phyloP scores from a whole-genome alignment of 805 yeast genomes.

The Lachancea fermentati region DNA sequence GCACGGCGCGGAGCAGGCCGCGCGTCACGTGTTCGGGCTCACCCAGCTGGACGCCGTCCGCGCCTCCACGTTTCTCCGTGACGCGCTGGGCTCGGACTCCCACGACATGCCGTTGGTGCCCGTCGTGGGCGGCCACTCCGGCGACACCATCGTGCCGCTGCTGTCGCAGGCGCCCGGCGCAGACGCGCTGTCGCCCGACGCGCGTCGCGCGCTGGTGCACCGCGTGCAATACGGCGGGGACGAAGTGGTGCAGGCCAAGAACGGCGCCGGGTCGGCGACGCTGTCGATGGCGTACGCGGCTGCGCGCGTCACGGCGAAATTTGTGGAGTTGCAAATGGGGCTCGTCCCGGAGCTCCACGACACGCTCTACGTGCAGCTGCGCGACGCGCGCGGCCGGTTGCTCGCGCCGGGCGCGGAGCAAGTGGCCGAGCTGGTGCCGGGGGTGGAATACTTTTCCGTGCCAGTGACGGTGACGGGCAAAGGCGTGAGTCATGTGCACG shows the following conservation, averaged over 20 bases:
- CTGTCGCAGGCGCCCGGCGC: constrained; percentile 40
- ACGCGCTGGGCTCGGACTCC: constrained; percentile 43
- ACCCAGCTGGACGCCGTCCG: constrained; percentile 85
- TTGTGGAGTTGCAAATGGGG: constrained; percentile 32
- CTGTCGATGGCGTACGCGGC: constrained; percentile 96
- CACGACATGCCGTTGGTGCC: constrained; percentile 49
- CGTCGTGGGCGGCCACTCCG: constrained; percentile 93
- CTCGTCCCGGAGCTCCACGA: constrained; percentile 39
- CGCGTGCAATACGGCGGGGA: constrained; percentile 97
- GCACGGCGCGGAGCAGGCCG: not conserved
- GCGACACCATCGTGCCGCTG: constrained; percentile 88
- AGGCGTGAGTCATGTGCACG: constrained; percentile 55
- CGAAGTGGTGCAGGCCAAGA: constrained; percentile 92
- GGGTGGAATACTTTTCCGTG: constrained; percentile 48
- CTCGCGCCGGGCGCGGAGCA: constrained; percentile 20
- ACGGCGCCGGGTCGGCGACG: constrained; percentile 93
- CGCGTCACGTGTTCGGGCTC: constrained; percentile 76
- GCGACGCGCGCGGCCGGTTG: constrained; percentile 43
- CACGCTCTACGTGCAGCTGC: constrained; percentile 47
- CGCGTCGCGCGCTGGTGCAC: constrained; percentile 46
- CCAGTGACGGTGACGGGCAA: constrained; percentile 51
- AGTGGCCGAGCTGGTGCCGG: constrained; percentile 13
- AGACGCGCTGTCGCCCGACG: constrained; percentile 3
- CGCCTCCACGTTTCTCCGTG: constrained; percentile 68
- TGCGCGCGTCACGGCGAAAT: constrained; percentile 61